These are phyloP conservation scores for Punica granatum DNA, from an alignment of 345 rosid species.

Conservation along the genomic window DNA sequence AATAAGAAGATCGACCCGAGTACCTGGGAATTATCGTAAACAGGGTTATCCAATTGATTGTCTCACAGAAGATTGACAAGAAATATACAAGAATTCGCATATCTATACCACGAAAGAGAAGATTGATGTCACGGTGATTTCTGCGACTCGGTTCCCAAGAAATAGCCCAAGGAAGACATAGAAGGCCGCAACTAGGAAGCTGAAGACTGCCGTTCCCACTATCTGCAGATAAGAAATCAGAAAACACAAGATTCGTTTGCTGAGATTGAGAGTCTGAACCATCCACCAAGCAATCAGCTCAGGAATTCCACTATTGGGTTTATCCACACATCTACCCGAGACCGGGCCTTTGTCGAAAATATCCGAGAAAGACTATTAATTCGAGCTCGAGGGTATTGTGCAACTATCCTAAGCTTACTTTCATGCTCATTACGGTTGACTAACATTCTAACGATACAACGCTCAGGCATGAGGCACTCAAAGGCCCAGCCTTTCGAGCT, in stretches of 20 bases:
- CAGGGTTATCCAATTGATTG: background rate
- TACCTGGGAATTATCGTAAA: constrained; percentile 37
- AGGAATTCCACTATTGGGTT: background rate
- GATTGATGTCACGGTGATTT: constrained; percentile 46
- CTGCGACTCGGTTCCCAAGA: constrained; percentile 69
- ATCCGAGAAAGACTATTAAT: background rate
- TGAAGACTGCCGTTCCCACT: constrained; percentile 71
- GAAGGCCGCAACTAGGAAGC: constrained; percentile 57
- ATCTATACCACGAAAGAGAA: constrained; percentile 64
- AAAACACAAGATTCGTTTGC: background rate
- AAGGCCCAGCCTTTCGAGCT: background rate
- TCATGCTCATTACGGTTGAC: background rate
- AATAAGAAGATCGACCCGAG: constrained; percentile 66
- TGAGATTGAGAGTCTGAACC: background rate
- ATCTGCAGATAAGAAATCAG: constrained; percentile 35
- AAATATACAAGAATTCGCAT: background rate
- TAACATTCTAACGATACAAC: background rate
- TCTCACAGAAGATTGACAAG: background rate
- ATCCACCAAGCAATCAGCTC: background rate
- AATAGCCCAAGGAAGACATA: constrained; percentile 77
- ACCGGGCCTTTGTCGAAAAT: too few species aligned
- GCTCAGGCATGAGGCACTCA: background rate
- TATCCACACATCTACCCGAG: background rate
- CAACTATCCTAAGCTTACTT: background rate
- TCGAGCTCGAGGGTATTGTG: too few species aligned